Evolutionary conservation across 2,329 filamentous ascomycete species (phyloP).

Genomic region (Conoideocrella luteorostrata): DNA sequence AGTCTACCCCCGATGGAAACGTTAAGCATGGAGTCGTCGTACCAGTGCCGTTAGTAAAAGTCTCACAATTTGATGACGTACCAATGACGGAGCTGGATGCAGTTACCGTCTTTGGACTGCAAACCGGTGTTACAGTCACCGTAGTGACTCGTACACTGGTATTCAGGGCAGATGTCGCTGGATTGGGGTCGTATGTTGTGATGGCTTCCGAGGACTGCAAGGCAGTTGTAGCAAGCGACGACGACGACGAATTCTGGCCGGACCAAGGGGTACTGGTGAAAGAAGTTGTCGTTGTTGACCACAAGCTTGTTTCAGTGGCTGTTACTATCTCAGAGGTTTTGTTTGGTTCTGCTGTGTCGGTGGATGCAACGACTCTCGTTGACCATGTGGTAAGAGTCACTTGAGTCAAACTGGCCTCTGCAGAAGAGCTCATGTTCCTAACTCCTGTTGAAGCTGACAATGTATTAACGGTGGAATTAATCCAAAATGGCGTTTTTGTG

Average conservation of each 20-base stretch:
- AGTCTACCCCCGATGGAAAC: no score
- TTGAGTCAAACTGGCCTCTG: background rate
- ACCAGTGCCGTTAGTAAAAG: background rate
- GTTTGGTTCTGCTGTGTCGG: background rate
- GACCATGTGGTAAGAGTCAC: slow-evolving; percentile 1
- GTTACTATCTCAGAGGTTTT: background rate
- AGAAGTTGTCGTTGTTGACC: background rate
- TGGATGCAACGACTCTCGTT: background rate
- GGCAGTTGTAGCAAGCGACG: background rate
- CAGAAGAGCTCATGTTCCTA: background rate
- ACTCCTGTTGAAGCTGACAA: background rate
- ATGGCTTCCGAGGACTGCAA: background rate
- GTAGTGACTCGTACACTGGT: background rate
- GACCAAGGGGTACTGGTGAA: background rate
- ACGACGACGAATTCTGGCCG: background rate
- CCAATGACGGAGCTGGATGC: background rate
- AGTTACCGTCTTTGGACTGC: slow-evolving; percentile 1
- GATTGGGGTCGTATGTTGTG: background rate
- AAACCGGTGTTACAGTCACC: background rate
- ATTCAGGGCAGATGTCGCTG: background rate
- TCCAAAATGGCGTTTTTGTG: background rate
- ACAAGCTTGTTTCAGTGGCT: background rate
- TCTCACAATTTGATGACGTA: background rate
- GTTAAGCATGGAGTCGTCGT: background rate
- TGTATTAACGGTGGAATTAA: slow-evolving; percentile 1